phyloP scores from a whole-genome alignment of 2,329 filamentous ascomycete genomes.

The Biscogniauxia mediterranea region DNA sequence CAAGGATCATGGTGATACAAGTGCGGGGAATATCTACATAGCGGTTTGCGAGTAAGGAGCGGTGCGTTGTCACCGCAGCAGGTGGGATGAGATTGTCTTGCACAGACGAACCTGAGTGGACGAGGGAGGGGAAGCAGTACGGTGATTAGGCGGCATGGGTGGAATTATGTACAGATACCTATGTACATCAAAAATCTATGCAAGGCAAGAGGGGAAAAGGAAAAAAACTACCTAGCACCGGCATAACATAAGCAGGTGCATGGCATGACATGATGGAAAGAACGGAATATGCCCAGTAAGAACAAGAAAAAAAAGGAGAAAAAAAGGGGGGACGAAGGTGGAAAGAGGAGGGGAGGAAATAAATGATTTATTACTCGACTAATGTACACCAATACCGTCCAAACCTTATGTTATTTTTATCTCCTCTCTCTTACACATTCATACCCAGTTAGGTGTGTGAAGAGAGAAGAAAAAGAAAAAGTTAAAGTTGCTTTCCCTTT shows the following conservation, averaged over 20 bases:
- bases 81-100: conserved; percentile 2
- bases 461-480: no score
- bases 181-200: no score
- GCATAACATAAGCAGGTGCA: background rate
- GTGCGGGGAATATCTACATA: background rate
- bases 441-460: no score
- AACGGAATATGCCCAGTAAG: no score
- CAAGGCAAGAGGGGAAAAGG: no score
- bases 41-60: background rate
- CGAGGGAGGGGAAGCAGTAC: background rate
- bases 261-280: background rate
- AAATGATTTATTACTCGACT: background rate
- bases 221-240: background rate
- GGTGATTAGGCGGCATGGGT: background rate
- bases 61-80: background rate
- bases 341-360: background rate
- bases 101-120: background rate
- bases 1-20: conserved; percentile 9
- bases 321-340: background rate
- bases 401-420: no score
- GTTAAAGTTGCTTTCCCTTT: no score
- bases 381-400: no score
- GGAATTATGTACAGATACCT: no score
- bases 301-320: background rate
- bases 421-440: no score